Conservation (phyloP, 2,329 filamentous ascomycete genomes). For the Alternaria sp. region DNA sequence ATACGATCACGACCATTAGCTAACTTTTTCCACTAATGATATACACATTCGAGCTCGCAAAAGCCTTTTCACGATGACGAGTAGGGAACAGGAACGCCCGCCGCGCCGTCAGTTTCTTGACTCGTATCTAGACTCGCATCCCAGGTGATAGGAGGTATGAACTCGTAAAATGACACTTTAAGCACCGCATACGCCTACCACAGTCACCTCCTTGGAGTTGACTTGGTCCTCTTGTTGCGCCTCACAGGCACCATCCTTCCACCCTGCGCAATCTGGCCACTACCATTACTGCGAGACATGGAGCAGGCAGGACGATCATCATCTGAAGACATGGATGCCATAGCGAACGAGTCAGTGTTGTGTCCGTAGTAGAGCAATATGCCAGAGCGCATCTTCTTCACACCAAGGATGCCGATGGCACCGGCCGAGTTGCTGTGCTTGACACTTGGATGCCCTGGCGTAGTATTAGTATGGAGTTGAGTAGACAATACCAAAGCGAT, state of each 20-base stretch:
- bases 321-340: constrained; percentile 86
- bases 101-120: not conserved
- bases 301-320: constrained; percentile 80
- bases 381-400: constrained; percentile 81
- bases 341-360: constrained; percentile 88
- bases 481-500: not conserved
- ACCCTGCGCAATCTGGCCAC: constrained; percentile 61
- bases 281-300: constrained; percentile 78
- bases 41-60: not conserved
- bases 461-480: constrained; percentile 13
- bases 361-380: constrained; percentile 92
- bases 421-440: constrained; percentile 79
- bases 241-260: constrained; percentile 60
- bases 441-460: constrained; percentile 77
- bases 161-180: not conserved
- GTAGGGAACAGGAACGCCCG: not conserved
- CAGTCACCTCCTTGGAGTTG: constrained; percentile 14
- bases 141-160: no score
- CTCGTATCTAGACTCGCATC: not conserved
- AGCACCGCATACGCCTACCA: not conserved
- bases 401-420: constrained; percentile 87
- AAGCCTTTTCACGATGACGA: not conserved
- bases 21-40: not conserved
- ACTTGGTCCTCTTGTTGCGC: constrained; percentile 42
- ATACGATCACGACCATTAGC: not conserved